phyloP scores from a whole-genome alignment of 352 stramenopile genomes.

The Pythium sukuiense region DNA sequence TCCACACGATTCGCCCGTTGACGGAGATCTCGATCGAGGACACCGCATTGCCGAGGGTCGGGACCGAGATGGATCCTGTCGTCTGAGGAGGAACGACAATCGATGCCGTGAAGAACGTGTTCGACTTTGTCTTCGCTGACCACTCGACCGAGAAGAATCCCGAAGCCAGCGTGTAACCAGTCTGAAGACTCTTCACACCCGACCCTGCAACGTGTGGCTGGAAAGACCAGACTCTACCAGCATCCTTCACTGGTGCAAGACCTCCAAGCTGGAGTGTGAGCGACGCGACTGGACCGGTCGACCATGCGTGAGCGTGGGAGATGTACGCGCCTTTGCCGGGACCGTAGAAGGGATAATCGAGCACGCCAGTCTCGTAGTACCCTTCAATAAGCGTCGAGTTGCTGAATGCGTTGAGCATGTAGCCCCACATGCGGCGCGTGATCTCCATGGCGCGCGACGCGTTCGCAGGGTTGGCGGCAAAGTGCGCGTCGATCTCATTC shows the following conservation, averaged over 20 bases:
- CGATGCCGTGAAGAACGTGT: neutral
- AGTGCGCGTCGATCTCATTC: constrained; percentile 36
- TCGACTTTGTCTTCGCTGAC: neutral
- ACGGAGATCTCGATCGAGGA: constrained; percentile 32
- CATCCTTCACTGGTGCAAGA: constrained; percentile 6
- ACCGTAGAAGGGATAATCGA: constrained; percentile 40
- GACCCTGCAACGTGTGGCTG: neutral
- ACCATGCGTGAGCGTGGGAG: constrained; percentile 39
- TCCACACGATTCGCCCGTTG: constrained; percentile 34
- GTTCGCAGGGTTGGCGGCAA: constrained; percentile 29
- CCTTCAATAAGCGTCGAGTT: constrained; percentile 40
- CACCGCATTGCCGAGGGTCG: constrained; percentile 31
- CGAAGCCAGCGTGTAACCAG: neutral
- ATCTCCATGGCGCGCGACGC: constrained; percentile 31
- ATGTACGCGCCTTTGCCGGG: constrained; percentile 32
- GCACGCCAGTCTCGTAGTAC: constrained; percentile 36
- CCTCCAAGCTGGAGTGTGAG: constrained; percentile 31
- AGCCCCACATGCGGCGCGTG: constrained; percentile 37
- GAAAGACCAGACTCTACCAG: constrained; percentile 15
- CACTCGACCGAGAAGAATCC: neutral
- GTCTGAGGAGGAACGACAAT: neutral
- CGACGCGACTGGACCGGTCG: constrained; percentile 32
- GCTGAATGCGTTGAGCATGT: constrained; percentile 41
- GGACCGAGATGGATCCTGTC: constrained; percentile 29
- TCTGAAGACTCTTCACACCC: neutral